Percentiles rank a stretch among this genome's conserved stretches.
phyloP scores from a whole-genome alignment of 108 stramenopile genomes.

The Bacterosira constricta region DNA sequence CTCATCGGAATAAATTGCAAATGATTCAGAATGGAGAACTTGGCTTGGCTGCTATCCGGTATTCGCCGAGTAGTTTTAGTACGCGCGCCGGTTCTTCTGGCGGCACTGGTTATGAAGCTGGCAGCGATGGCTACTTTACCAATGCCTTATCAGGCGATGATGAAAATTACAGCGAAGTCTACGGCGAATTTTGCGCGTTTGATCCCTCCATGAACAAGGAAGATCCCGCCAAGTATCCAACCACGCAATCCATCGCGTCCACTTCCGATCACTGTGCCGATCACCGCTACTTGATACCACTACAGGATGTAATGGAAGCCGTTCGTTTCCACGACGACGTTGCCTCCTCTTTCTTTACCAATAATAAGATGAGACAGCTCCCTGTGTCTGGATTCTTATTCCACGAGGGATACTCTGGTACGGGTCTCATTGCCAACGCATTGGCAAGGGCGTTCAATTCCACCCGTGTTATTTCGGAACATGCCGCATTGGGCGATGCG shows the following conservation, averaged over 20 bases:
- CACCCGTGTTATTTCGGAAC: conserved; percentile 3
- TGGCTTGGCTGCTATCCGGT: conserved; percentile 5
- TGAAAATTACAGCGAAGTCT: background rate
- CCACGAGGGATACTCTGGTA: conserved; percentile 12
- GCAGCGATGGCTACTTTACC: too few species aligned
- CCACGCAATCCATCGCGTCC: background rate
- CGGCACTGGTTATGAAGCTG: too few species aligned
- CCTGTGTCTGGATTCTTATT: conserved; percentile 1
- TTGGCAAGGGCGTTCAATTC: background rate
- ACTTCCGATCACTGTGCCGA: conserved; percentile 7
- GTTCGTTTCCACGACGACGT: too few species aligned
- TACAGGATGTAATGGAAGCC: background rate
- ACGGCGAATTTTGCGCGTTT: conserved; percentile 23
- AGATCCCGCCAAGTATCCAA: conserved; percentile 11
- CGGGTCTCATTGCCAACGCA: background rate
- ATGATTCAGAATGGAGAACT: conserved; percentile 1
- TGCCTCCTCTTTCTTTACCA: too few species aligned
- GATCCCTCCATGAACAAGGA: background rate
- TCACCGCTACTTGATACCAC: conserved; percentile 12
- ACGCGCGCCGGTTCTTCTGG: too few species aligned
- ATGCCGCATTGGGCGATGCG: conserved; percentile 5
- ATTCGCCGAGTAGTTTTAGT: conserved; percentile 5
- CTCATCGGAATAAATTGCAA: background rate
- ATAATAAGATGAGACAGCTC: background rate
- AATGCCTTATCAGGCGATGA: background rate